A percentile compares a stretch with the other conserved stretches of the same genome.
These are phyloP conservation scores for Citrus reticulata DNA, from an alignment of 345 rosid species.

Conservation along the genomic window DNA sequence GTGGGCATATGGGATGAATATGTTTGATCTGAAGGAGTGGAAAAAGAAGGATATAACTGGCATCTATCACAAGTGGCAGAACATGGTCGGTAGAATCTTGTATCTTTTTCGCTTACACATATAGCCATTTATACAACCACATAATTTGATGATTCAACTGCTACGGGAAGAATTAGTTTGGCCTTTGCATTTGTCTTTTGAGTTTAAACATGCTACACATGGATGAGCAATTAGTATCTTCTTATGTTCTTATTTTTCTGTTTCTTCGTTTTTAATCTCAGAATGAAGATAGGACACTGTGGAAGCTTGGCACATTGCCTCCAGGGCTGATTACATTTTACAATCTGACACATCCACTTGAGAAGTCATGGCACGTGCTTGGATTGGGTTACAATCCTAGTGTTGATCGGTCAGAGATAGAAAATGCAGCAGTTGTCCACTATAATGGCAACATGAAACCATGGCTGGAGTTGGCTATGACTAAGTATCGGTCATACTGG, in stretches of 20 bases:
- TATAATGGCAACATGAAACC: conserved; percentile 99
- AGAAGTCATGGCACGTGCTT: conserved; percentile 96
- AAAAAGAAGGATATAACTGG: conserved; percentile 94
- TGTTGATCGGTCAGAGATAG: conserved; percentile 69
- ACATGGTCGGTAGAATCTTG: conserved; percentile 42
- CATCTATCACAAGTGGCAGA: conserved; percentile 99
- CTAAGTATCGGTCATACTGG: conserved; percentile 90
- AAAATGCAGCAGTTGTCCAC: conserved; percentile 88
- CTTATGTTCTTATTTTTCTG: not conserved
- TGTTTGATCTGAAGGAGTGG: conserved; percentile 92
- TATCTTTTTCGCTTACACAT: not conserved
- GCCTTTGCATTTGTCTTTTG: not conserved
- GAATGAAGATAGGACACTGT: conserved; percentile 90
- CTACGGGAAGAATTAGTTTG: not conserved
- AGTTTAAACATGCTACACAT: not conserved
- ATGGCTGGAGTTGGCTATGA: conserved; percentile 97
- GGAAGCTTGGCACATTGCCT: conserved; percentile 99
- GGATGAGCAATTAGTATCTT: not conserved
- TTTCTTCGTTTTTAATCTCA: conserved; percentile 19
- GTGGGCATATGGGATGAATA: conserved; percentile 99
- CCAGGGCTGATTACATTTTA: conserved; percentile 96
- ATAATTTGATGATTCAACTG: not conserved
- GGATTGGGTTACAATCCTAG: conserved; percentile 98
- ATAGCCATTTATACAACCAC: not conserved
- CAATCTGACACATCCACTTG: conserved; percentile 74